Percentiles rank a stretch among this genome's conserved stretches.
Conservation (phyloP, 2,329 filamentous ascomycete genomes). For the Drechslerella coelobrocha region DNA sequence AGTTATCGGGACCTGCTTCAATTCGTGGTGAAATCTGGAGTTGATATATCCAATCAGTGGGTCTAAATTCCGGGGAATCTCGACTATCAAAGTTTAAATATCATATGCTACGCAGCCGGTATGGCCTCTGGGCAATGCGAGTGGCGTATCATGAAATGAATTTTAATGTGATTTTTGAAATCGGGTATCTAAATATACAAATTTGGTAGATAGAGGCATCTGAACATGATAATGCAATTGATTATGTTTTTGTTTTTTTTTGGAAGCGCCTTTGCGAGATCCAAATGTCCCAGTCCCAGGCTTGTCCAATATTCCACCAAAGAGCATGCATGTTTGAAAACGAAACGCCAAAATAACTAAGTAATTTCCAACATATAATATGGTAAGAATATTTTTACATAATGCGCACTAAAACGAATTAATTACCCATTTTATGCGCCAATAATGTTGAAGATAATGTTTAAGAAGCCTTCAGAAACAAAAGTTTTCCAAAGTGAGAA, state of each 20-base stretch:
- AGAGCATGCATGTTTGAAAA: slow-evolving; percentile 12
- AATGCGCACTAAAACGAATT: slow-evolving; percentile 37
- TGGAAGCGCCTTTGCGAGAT: neutral
- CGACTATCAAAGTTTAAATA: too few species aligned
- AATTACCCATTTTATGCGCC: slow-evolving; percentile 49
- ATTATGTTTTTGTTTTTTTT: slow-evolving; percentile 6
- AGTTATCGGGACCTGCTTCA: too few species aligned
- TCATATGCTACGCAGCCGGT: too few species aligned
- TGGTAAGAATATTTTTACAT: slow-evolving; percentile 45
- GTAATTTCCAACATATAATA: too few species aligned
- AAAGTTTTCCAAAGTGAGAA: slow-evolving; percentile 18
- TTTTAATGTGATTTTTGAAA: slow-evolving; percentile 22
- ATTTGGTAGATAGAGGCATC: slow-evolving; percentile 32
- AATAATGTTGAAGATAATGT: slow-evolving; percentile 34
- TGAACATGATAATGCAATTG: neutral
- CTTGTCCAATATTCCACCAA: slow-evolving; percentile 5
- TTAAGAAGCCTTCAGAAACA: neutral
- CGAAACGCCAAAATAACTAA: slow-evolving; percentile 43
- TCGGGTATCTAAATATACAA: slow-evolving; percentile 51
- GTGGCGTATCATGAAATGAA: too few species aligned
- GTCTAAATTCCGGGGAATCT: too few species aligned
- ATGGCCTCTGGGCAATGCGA: too few species aligned
- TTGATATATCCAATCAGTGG: too few species aligned
- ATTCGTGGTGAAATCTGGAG: too few species aligned
- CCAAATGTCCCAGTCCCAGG: neutral